Percentiles rank a stretch among this genome's conserved stretches.
These are phyloP conservation scores for Phytopythium ostracodes DNA, from an alignment of 352 stramenopile genomes.

Conservation along the genomic window DNA sequence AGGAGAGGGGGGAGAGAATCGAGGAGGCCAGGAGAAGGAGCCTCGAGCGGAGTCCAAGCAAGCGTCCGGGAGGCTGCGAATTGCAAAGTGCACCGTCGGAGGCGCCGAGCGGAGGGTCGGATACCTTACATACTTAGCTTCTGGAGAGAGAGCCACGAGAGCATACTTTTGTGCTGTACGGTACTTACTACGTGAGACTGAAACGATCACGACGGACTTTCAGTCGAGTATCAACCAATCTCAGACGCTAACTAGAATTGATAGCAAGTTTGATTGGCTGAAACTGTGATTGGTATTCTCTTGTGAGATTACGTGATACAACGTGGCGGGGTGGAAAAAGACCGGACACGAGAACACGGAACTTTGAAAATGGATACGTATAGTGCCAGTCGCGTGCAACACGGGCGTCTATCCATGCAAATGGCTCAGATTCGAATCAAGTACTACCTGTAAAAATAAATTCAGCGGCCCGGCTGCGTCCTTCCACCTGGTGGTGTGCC, in stretches of 20 bases:
- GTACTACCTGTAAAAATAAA: not conserved
- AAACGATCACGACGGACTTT: not conserved
- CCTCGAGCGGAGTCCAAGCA: not conserved
- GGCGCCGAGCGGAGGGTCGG: not conserved
- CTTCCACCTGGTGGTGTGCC: too few species aligned
- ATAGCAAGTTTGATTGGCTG: not conserved
- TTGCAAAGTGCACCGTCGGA: not conserved
- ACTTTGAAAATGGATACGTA: not conserved
- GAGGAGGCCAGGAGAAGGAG: not conserved
- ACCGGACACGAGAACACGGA: not conserved
- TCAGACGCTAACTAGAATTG: not conserved
- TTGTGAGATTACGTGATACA: not conserved
- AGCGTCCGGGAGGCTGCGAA: not conserved
- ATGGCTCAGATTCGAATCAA: not conserved
- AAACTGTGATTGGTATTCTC: not conserved
- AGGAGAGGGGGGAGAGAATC: not conserved
- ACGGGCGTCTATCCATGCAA: not conserved
- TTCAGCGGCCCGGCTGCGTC: too few species aligned
- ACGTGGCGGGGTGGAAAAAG: not conserved
- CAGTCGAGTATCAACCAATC: not conserved
- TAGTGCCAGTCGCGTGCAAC: not conserved
- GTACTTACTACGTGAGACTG: too few species aligned
- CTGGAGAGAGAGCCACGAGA: too few species aligned
- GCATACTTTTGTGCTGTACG: too few species aligned
- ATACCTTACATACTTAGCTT: not conserved